A percentile compares a stretch with the other conserved stretches of the same genome.
Conservation (phyloP, 2,329 filamentous ascomycete genomes). For the Cercospora zeina region DNA sequence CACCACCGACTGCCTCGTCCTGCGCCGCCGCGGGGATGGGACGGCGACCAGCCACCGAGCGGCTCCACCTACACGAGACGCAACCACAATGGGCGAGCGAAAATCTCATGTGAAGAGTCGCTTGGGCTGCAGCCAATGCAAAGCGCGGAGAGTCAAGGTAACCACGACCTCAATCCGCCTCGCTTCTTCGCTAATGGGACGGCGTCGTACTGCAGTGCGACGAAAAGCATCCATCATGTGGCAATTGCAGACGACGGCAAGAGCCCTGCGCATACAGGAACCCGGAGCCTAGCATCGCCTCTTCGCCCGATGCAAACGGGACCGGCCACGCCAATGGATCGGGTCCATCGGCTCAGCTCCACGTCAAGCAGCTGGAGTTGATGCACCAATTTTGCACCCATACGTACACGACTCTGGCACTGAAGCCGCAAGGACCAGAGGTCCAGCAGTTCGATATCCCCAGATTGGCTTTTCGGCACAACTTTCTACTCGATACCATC, state of each 20-base stretch:
- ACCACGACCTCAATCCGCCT: not conserved
- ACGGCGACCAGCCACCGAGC: not conserved
- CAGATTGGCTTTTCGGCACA: conserved; percentile 26
- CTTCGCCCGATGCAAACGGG: conserved; percentile 20
- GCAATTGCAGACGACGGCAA: conserved; percentile 29
- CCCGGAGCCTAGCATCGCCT: conserved; percentile 18
- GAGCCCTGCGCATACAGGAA: conserved; percentile 31
- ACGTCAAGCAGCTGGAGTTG: conserved; percentile 30
- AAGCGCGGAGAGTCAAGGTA: conserved; percentile 35
- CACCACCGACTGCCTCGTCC: not conserved
- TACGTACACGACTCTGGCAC: conserved; percentile 24
- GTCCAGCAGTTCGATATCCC: conserved; percentile 26
- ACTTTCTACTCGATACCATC: conserved; percentile 29
- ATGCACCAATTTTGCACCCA: conserved; percentile 31
- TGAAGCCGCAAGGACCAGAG: conserved; percentile 10
- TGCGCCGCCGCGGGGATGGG: conserved; percentile 3
- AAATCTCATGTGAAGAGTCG: conserved; percentile 33
- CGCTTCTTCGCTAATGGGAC: not conserved
- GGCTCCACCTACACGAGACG: not conserved
- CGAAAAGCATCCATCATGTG: conserved; percentile 26
- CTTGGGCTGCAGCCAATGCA: conserved; percentile 35
- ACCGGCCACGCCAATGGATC: conserved; percentile 15
- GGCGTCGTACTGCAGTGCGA: conserved; percentile 28
- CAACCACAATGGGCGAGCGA: conserved; percentile 21
- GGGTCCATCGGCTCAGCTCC: conserved; percentile 9